Base-by-base conservation (phyloP, 139 green algal species). In the Zygnema circumcarinatum region DNA sequence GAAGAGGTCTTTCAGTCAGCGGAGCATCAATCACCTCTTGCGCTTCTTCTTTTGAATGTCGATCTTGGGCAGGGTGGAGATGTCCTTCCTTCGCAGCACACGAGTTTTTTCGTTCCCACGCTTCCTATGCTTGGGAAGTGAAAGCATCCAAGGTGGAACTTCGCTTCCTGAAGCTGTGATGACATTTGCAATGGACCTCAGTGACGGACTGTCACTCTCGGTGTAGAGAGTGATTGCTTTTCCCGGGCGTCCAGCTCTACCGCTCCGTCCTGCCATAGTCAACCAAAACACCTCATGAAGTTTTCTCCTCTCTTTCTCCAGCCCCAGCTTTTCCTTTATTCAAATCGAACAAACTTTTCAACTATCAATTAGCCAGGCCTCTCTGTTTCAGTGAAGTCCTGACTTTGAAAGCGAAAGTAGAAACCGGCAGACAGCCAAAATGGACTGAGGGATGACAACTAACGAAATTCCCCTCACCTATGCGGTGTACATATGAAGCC, bases 401-500 rank as follows among this genome's bases (percentile, higher is more conserved):
- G n/a, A n/a, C n/a, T n/a, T n/a, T n/a, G n/a, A n/a, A n/a, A n/a
- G n/a, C n/a, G n/a, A n/a, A n/a, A n/a, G n/a, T n/a, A n/a, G n/a
- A n/a, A n/a, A n/a, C n/a, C n/a, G n/a, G n/a, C n/a, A n/a, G n/a
- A n/a, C n/a, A n/a, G n/a, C n/a, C n/a, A n/a, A n/a, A n/a, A n/a
- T n/a, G n/a, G n/a, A n/a, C n/a, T n/a, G n/a, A n/a, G n/a, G n/a
- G n/a, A n/a, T n/a, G n/a, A n/a, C n/a, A n/a, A 62, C 47, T 62
- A 39, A 78, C 69, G 7, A 39, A 78, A n/a, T n/a, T 78, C 35
- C 69, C 35, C 86, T 42, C 33, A 91, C 87, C 92, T 33, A 93
- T 88, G 20, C 94, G 88, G 92, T 99, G 96, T 47, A 99, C 94
- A 90, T 99, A 99, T 87, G 98, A 95, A 22, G 91, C 91, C 0